phyloP scores from a whole-genome alignment of 2,329 filamentous ascomycete species.

The Emergomyces pasteurianus region DNA sequence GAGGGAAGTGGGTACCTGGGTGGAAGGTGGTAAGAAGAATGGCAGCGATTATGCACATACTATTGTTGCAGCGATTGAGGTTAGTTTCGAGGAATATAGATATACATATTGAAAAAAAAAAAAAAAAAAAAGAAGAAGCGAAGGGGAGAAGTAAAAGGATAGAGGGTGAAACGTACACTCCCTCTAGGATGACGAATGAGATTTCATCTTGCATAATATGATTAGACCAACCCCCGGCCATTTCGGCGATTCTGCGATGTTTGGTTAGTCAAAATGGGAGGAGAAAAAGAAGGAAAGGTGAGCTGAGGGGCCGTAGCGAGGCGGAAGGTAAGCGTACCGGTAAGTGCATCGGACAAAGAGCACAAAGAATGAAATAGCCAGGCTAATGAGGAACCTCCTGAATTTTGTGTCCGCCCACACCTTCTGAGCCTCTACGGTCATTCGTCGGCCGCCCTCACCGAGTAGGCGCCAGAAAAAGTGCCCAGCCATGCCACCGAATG shows the following conservation, averaged over 20 bases:
- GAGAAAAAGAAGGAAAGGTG: background rate
- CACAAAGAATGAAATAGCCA: constrained; percentile 30
- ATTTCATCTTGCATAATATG: constrained; percentile 38
- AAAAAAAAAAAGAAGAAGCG: background rate
- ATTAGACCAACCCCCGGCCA: constrained; percentile 37
- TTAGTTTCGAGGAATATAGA: background rate
- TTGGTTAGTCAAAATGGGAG: background rate
- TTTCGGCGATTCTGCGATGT: constrained; percentile 31
- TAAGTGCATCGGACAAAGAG: constrained; percentile 40
- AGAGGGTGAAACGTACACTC: constrained; percentile 27
- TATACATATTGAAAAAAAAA: no score
- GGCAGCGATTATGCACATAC: constrained; percentile 39
- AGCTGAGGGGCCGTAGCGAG: background rate
- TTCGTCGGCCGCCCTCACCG: constrained; percentile 2
- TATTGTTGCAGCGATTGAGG: background rate
- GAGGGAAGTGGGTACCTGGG: constrained; percentile 45
- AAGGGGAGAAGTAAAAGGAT: background rate
- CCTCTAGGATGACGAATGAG: constrained; percentile 42
- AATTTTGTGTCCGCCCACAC: constrained; percentile 15
- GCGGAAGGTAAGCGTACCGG: constrained; percentile 19
- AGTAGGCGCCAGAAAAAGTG: constrained; percentile 36
- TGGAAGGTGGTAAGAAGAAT: constrained; percentile 42
- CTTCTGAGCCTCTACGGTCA: constrained; percentile 4
- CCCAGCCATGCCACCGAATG: constrained; percentile 40
- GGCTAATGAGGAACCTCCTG: constrained; percentile 27